Evolutionary conservation across 1,284 basidiomycete genomes (phyloP), one percentile per base, ranked within the genome.

Genomic region (Sporisorium scitamineum): DNA sequence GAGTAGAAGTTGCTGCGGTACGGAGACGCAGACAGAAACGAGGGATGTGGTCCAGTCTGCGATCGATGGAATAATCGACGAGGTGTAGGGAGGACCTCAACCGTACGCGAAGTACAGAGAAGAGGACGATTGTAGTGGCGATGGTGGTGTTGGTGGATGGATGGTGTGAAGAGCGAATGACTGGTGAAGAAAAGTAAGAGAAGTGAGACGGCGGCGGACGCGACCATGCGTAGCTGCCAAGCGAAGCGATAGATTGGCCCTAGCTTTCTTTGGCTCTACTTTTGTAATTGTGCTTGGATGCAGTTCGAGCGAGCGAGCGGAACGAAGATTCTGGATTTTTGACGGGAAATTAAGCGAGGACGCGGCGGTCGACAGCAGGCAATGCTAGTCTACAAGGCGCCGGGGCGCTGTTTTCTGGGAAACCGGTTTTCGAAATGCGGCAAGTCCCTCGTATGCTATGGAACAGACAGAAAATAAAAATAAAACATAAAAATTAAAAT

Each of bases 361-460:
- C 16, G 39, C 39, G 39, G 39, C 39, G 20, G 16, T 6, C 37
- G 18, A 18, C 37, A 39, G 37, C 37, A 39, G 37, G 41, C 41
- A 8, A 42, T 42, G n/a, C n/a, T n/a, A n/a, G n/a, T n/a, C n/a
- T n/a, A n/a, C n/a, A n/a, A n/a, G n/a, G n/a, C n/a, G n/a, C 22
- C 5, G 41, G n/a, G n/a, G 39, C 41, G 41, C 3, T 22, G 9
- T 42, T 42, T 42, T 42, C 41, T 42, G 39, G 39, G 39, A 41
- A 41, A 41, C 39, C 39, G 39, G 39, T 41, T 41, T 18, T 42
- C 41, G 41, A n/a, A n/a, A n/a, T n/a, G n/a, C n/a, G n/a, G n/a
- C n/a, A n/a, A 42, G 41, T 22, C 22, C 37, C 16, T 41, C 16
- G 37, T 41, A 16, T 24, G 42, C 22, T 45, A 6, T 24, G 20